Conservation (phyloP, 768 basidiomycete species). For the Boletus sp. region DNA sequence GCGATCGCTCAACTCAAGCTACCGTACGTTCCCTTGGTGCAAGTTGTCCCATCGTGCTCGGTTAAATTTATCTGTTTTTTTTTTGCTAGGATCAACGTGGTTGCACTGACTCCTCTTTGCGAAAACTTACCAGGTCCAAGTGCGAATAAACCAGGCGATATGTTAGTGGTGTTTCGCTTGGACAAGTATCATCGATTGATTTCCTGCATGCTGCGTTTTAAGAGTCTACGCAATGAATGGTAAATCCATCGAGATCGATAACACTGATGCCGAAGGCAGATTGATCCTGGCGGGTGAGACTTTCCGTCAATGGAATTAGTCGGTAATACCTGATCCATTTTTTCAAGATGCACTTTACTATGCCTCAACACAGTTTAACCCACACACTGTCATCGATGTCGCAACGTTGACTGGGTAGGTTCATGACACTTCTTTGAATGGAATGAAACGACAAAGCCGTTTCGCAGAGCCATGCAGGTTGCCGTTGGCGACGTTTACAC, state of each 20-base stretch:
- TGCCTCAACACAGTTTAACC: conserved; percentile 69
- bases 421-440: not conserved
- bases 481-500: conserved; percentile 75
- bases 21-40: conserved; percentile 50
- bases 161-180: conserved; percentile 42
- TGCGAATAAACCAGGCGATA: conserved; percentile 75
- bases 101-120: conserved; percentile 68
- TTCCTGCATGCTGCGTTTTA: conserved; percentile 23
- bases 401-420: conserved; percentile 80
- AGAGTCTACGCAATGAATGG: conserved; percentile 87
- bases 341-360: conserved; percentile 77
- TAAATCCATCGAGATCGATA: conserved; percentile 82
- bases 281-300: conserved; percentile 64
- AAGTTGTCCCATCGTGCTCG: not conserved
- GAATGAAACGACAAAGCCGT: not conserved
- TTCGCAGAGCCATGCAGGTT: conserved; percentile 58
- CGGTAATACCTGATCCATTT: not conserved
- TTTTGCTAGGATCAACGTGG: conserved; percentile 61
- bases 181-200: not conserved
- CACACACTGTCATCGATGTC: conserved; percentile 81
- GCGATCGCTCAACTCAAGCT: conserved; percentile 79
- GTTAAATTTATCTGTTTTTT: not conserved
- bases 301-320: not conserved
- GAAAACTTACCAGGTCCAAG: conserved; percentile 82
- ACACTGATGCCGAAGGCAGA: conserved; percentile 83